These are phyloP conservation scores for Kluyveromyces starmeri DNA, from an alignment of 805 yeast species.

Conservation along the genomic window DNA sequence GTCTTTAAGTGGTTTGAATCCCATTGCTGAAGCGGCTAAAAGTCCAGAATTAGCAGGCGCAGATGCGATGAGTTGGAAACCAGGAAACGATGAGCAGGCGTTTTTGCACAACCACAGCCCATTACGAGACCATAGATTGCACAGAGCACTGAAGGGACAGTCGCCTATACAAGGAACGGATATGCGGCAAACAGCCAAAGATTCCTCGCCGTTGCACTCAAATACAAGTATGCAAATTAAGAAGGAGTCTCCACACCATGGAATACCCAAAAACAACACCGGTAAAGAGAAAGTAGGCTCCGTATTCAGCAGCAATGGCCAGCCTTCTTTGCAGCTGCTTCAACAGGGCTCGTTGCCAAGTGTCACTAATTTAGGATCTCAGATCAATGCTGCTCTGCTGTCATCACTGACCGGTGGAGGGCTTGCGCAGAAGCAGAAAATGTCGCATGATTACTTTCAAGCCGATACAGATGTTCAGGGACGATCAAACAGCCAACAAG, in stretches of 20 bases:
- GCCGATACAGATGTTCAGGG: too few relatives aligned
- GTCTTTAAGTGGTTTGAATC: slow-evolving; percentile 12
- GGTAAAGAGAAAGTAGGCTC: neutral
- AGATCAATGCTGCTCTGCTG: neutral
- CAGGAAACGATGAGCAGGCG: neutral
- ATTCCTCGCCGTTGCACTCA: too few relatives aligned
- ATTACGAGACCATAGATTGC: too few relatives aligned
- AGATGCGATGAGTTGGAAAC: neutral
- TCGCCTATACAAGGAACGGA: neutral
- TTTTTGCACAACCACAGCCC: neutral
- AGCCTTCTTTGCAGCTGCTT: neutral
- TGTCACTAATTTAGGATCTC: slow-evolving; percentile 3
- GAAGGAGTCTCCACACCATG: neutral
- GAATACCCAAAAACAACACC: neutral
- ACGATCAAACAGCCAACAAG: neutral
- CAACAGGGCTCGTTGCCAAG: slow-evolving; percentile 1
- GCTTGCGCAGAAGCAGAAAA: too few relatives aligned
- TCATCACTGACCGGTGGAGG: neutral
- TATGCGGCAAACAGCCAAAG: too few relatives aligned
- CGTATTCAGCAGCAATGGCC: neutral
- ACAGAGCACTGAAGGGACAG: neutral
- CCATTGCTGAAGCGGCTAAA: slow-evolving; percentile 8
- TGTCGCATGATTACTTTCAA: too few relatives aligned
- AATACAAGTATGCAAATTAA: neutral
- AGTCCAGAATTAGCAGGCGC: neutral